Percentiles rank a stretch among this genome's conserved stretches.
phyloP scores from a whole-genome alignment of 2,329 filamentous ascomycete genomes.

The Ilyonectria sp. region DNA sequence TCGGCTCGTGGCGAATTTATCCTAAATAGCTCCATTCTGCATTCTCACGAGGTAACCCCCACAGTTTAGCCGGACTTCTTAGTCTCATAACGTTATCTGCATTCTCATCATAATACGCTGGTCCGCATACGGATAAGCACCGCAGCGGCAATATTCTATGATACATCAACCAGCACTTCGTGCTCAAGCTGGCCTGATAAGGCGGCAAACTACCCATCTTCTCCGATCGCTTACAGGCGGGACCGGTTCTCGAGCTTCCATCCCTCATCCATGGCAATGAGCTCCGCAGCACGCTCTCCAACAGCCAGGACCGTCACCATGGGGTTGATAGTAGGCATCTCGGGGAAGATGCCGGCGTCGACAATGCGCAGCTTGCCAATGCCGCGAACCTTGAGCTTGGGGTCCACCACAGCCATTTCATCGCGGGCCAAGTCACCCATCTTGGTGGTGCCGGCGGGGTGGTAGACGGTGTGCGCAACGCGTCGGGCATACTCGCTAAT shows the following conservation, averaged over 20 bases:
- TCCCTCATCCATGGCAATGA: constrained; percentile 80
- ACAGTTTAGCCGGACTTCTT: background rate
- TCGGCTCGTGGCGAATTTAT: constrained; percentile 1
- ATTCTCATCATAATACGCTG: constrained; percentile 26
- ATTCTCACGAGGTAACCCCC: background rate
- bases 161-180: constrained; percentile 24
- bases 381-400: constrained; percentile 79
- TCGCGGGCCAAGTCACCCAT: constrained; percentile 84
- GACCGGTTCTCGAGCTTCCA: constrained; percentile 54
- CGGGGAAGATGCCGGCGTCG: constrained; percentile 90
- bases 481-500: constrained; percentile 86
- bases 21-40: background rate
- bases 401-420: constrained; percentile 84
- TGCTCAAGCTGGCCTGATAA: constrained; percentile 18
- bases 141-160: constrained; percentile 32
- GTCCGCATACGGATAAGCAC: constrained; percentile 29
- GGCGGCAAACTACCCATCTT: constrained; percentile 9
- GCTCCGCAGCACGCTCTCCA: constrained; percentile 87
- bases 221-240: constrained; percentile 47
- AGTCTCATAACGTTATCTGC: constrained; percentile 26
- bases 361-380: constrained; percentile 83
- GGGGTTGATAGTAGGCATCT: constrained; percentile 89
- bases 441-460: constrained; percentile 90
- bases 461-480: constrained; percentile 90
- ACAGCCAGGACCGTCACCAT: constrained; percentile 91